Evolutionary conservation across 257 asterid species (phyloP).

Genomic region (Echites panduratus): DNA sequence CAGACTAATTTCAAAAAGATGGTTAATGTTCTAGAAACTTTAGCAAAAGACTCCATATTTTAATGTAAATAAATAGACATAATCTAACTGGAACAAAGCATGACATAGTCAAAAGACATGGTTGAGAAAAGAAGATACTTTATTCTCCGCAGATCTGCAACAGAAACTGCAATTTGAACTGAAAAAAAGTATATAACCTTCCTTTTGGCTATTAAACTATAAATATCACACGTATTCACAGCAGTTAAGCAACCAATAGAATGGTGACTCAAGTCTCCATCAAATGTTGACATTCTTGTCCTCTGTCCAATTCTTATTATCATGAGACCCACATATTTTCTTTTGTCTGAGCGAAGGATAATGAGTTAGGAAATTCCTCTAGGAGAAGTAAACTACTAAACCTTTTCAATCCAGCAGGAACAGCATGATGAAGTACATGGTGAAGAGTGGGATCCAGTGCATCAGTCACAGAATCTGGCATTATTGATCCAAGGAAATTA

Average conservation of each 20-base stretch:
- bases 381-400: conserved; percentile 17
- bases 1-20: background rate
- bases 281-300: background rate
- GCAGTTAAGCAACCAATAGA: background rate
- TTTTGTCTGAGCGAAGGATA: background rate
- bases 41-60: background rate
- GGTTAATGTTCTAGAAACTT: background rate
- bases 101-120: background rate
- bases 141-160: too few species aligned
- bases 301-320: background rate
- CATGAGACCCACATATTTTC: background rate
- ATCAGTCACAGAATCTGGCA: conserved; percentile 70
- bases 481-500: conserved; percentile 66
- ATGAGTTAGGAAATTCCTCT: background rate
- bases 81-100: background rate
- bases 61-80: background rate
- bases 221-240: background rate
- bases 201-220: background rate
- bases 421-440: conserved; percentile 71
- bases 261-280: background rate
- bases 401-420: conserved; percentile 81
- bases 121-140: background rate
- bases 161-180: background rate
- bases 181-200: too few species aligned
- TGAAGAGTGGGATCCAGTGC: conserved; percentile 81